Conservation (phyloP, 2,329 filamentous ascomycete species). For the Arthrobotrys megalospora region DNA sequence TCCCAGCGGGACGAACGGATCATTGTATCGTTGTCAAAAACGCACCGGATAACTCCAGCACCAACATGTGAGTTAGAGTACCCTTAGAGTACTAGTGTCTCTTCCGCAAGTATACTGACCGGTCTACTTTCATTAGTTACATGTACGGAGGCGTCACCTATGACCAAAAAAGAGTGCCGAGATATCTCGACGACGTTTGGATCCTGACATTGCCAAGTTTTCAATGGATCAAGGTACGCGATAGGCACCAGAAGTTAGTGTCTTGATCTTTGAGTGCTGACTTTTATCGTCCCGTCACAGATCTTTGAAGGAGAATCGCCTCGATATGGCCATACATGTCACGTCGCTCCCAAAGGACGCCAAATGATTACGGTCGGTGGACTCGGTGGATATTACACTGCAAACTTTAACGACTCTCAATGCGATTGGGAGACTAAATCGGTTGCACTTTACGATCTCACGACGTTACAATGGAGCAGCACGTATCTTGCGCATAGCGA, state of each 20-base stretch:
- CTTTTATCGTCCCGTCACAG: neutral
- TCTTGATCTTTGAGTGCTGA: neutral
- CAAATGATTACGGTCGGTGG: conserved; percentile 59
- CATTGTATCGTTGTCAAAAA: conserved; percentile 49
- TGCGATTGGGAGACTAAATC: conserved; percentile 58
- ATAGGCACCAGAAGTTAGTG: neutral
- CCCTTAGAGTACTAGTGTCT: neutral
- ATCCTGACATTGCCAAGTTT: conserved; percentile 64
- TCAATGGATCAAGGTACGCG: conserved; percentile 63
- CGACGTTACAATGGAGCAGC: conserved; percentile 49
- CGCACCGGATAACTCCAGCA: conserved; percentile 47
- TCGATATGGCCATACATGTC: conserved; percentile 54
- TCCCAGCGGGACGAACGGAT: conserved; percentile 45
- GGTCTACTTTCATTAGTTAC: conserved; percentile 34
- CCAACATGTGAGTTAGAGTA: conserved; percentile 37
- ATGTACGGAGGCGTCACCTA: conserved; percentile 51
- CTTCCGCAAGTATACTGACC: neutral
- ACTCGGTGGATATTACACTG: conserved; percentile 48
- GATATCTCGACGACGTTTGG: conserved; percentile 62
- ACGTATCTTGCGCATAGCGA: conserved; percentile 32
- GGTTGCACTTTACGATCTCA: conserved; percentile 54
- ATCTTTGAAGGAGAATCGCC: conserved; percentile 56
- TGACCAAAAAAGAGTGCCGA: conserved; percentile 12
- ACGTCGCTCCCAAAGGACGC: conserved; percentile 47
- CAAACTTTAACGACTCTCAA: conserved; percentile 46